Evolutionary conservation across 805 yeast species (phyloP), one percentile per base, ranked within the genome.

Genomic region (Limtongozyma cylindracea): DNA sequence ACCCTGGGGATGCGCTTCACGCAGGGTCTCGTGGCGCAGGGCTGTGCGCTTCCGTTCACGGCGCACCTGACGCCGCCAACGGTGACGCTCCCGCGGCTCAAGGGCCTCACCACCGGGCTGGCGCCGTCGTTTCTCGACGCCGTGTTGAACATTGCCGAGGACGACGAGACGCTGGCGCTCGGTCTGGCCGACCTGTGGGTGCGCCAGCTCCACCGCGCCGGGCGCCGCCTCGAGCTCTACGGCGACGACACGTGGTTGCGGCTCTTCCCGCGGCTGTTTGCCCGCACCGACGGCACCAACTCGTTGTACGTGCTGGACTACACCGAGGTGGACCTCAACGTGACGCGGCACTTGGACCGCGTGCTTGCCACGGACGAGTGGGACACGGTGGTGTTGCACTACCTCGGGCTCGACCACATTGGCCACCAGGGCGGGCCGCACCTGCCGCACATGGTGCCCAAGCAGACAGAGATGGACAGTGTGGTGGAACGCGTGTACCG

Each of bases 211-310:
- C 27, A 29, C 12, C 42, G 42, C 15, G 41, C 39, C 14, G 31
- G 29, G 13, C 54, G 54, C 37, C 50, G 36, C 11, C 48, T 88
- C 14, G 72, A 80, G 37, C 76, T 88, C 60, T 84, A 60, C 47
- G 99, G 99, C 16, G 99, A 88, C 43, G 98, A 88, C 38, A 88
- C 99, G 1, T 88, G 99, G 99, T 43, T 82, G 29, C 82, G 78
- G 37, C 51, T 88, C 21, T 88, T 82, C 31, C 93, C 94, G 0
- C 38, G 37, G 5, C 31, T 25, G 5, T 54, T 54, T 30, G 82
- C 84, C 11, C 50, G 56, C 20, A 46, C 39, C 14, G 96, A 88
- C 18, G 96, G 96, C 2, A 84, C 96, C 0, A 67, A 74, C 20
- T 78, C 94, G 23, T 88, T 88, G 39, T 88, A 74, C 39, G 99